phyloP scores from a whole-genome alignment of 441 rosid species.

The Mallotus repandus region DNA sequence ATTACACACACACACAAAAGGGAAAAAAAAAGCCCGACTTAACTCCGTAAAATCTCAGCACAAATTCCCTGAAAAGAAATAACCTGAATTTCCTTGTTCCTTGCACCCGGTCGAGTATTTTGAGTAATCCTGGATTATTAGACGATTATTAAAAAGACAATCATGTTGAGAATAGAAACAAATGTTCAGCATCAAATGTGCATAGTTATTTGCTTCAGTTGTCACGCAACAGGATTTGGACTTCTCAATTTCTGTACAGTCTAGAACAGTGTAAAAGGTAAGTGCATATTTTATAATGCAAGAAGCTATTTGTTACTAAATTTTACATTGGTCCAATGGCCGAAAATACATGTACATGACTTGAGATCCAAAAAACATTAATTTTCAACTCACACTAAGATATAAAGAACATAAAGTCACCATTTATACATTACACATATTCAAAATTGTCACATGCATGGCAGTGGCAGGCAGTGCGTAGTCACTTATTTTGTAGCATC shows the following conservation, averaged over 20 bases:
- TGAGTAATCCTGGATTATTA: constrained; percentile 11
- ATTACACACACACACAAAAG: neutral
- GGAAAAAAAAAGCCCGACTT: neutral
- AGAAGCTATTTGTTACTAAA: neutral
- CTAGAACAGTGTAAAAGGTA: neutral
- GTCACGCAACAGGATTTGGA: neutral
- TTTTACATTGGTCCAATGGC: neutral
- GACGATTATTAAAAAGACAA: neutral
- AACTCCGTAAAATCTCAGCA: neutral
- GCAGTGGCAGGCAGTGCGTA: neutral
- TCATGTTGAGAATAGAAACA: neutral
- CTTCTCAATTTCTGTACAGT: neutral
- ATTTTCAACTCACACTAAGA: neutral
- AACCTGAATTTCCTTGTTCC: neutral
- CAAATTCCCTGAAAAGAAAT: neutral
- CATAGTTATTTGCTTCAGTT: neutral
- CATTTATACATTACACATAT: neutral
- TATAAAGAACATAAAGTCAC: neutral
- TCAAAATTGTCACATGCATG: constrained; percentile 18
- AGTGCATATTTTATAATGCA: neutral
- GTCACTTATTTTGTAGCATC: constrained; percentile 60
- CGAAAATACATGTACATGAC: neutral
- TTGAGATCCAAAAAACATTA: neutral
- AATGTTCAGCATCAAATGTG: neutral
- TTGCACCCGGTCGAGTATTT: neutral